phyloP scores from a whole-genome alignment of 2,329 filamentous ascomycete genomes.

The Xylariales sp. region DNA sequence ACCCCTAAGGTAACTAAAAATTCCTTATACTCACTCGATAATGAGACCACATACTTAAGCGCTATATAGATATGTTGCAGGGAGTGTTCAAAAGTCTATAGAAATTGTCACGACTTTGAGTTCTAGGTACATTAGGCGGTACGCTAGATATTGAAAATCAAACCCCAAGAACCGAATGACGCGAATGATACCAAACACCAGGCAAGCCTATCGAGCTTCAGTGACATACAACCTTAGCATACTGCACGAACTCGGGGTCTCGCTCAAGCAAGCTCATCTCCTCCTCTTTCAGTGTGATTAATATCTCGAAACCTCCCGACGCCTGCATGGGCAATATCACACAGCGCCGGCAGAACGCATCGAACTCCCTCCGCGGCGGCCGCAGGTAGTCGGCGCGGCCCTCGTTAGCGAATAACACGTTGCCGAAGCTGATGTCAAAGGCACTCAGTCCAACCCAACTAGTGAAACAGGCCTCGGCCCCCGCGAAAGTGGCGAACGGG shows the following conservation, averaged over 20 bases:
- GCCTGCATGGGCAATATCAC: conserved; percentile 23
- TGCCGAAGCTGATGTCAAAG: conserved; percentile 19
- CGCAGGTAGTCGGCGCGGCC: conserved; percentile 16
- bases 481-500: conserved; percentile 16
- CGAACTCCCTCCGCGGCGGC: conserved; percentile 17
- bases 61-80: too few species aligned
- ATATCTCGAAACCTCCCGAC: conserved; percentile 22
- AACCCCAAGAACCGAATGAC: background rate
- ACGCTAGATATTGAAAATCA: background rate
- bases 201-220: background rate
- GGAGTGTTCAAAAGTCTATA: too few species aligned
- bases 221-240: conserved; percentile 21
- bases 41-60: too few species aligned
- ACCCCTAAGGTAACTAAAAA: too few species aligned
- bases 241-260: conserved; percentile 13
- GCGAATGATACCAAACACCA: background rate
- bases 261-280: conserved; percentile 18
- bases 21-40: too few species aligned
- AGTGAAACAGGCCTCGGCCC: conserved; percentile 22
- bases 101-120: too few species aligned
- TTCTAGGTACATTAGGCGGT: too few species aligned
- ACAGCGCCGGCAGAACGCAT: conserved; percentile 18
- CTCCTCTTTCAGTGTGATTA: conserved; percentile 19
- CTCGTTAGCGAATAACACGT: conserved; percentile 19
- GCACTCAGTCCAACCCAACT: conserved; percentile 24